Percentiles rank a stretch among this genome's conserved stretches.
phyloP scores from a whole-genome alignment of 208 protist genomes.

The Trypanosoma avium region DNA sequence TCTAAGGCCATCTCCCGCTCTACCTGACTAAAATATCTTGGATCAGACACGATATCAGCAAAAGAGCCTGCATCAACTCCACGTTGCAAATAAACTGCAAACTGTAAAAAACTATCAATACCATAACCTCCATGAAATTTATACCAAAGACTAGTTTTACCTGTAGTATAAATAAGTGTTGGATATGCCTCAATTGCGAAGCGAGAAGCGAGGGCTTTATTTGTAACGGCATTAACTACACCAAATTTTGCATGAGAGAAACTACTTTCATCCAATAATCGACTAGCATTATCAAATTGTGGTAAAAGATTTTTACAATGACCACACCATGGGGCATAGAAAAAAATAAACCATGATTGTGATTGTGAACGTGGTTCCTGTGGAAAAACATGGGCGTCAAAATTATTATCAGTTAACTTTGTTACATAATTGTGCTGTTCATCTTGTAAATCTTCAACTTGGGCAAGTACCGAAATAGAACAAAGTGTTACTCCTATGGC shows the following conservation, averaged over 20 bases:
- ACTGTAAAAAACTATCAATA: slow-evolving; percentile 52
- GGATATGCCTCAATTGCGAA: slow-evolving; percentile 66
- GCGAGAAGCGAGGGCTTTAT: slow-evolving; percentile 40
- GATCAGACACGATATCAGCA: slow-evolving; percentile 59
- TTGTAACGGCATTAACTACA: slow-evolving; percentile 58
- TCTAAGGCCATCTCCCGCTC: slow-evolving; percentile 25
- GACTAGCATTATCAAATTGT: slow-evolving; percentile 67
- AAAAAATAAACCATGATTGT: slow-evolving; percentile 70
- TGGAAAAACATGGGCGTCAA: slow-evolving; percentile 71
- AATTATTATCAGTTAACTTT: slow-evolving; percentile 46
- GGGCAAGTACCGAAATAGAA: background rate
- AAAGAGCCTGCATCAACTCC: slow-evolving; percentile 49
- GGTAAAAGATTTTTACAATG: slow-evolving; percentile 79
- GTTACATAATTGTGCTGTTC: slow-evolving; percentile 29
- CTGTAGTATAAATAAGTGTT: slow-evolving; percentile 81
- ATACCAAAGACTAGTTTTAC: slow-evolving; percentile 45
- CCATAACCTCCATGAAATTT: slow-evolving; percentile 58
- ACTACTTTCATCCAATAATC: slow-evolving; percentile 29
- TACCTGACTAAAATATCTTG: slow-evolving; percentile 35
- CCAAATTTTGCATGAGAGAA: slow-evolving; percentile 48
- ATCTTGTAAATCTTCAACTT: background rate
- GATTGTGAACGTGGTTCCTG: background rate
- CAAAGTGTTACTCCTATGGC: background rate
- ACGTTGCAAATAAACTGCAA: slow-evolving; percentile 55
- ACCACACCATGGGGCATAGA: slow-evolving; percentile 82